Evolutionary conservation across 495 filamentous ascomycete genomes (phyloP).

Genomic region (Neurospora sp.): DNA sequence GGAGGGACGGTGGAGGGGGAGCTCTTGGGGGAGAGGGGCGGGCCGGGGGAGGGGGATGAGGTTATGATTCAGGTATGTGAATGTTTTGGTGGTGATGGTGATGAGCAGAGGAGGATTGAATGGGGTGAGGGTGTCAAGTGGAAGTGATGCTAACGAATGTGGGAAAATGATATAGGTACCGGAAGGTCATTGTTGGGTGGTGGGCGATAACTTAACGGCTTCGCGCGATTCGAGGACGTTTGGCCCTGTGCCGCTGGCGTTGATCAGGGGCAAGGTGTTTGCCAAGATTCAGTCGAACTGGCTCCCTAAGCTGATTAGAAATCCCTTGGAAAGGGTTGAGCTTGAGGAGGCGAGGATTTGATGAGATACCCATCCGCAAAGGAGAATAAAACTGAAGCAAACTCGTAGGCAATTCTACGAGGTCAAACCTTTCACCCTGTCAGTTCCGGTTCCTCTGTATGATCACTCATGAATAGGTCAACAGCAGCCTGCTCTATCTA

Average conservation of each 20-base stretch:
- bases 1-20: neutral
- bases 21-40: neutral
- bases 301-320: conserved; percentile 18
- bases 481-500: neutral
- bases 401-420: neutral
- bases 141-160: neutral
- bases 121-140: neutral
- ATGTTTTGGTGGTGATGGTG: neutral
- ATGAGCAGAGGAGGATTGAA: neutral
- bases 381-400: neutral
- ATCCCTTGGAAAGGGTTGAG: conserved; percentile 13
- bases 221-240: conserved; percentile 79
- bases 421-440: neutral
- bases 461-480: neutral
- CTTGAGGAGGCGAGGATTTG: neutral
- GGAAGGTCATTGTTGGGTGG: conserved; percentile 77
- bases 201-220: conserved; percentile 74
- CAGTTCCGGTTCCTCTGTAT: neutral
- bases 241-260: conserved; percentile 73
- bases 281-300: conserved; percentile 47
- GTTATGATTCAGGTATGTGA: conserved; percentile 65
- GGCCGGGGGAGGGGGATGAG: conserved; percentile 9
- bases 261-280: conserved; percentile 82
- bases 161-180: conserved; percentile 50
- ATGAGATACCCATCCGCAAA: neutral